These are phyloP conservation scores for Calonectria crousiana DNA, from an alignment of 2,329 filamentous ascomycete genomes.

Conservation along the genomic window DNA sequence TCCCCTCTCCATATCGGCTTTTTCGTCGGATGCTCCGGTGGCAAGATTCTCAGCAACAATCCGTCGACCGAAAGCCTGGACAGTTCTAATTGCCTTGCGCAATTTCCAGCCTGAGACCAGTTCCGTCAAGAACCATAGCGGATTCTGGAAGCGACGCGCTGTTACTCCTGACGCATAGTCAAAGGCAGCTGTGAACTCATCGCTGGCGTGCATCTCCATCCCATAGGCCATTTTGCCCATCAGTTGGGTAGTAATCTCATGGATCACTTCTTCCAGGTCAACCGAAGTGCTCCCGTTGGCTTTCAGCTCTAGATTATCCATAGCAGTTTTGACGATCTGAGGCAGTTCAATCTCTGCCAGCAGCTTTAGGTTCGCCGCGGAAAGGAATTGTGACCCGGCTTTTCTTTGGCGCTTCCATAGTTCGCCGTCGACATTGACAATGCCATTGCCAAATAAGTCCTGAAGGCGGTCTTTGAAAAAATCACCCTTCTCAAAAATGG, in stretches of 20 bases:
- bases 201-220: constrained; percentile 74
- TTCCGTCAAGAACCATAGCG: constrained; percentile 72
- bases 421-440: constrained; percentile 75
- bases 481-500: constrained; percentile 70
- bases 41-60: constrained; percentile 68
- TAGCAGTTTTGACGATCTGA: constrained; percentile 58
- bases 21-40: constrained; percentile 38
- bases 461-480: constrained; percentile 71
- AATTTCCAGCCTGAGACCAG: constrained; percentile 60
- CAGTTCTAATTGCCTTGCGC: constrained; percentile 60
- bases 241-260: constrained; percentile 73
- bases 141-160: constrained; percentile 74
- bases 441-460: constrained; percentile 75
- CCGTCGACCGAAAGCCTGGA: constrained; percentile 67
- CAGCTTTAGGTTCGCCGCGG: constrained; percentile 66
- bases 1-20: not conserved
- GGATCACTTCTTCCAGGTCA: constrained; percentile 71
- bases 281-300: constrained; percentile 49
- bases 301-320: constrained; percentile 52
- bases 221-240: constrained; percentile 79
- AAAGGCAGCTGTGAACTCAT: constrained; percentile 71
- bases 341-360: constrained; percentile 70
- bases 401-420: constrained; percentile 73
- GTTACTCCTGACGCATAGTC: constrained; percentile 72
- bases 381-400: constrained; percentile 71